Conservation (phyloP, 2,329 filamentous ascomycete genomes). For the Penicillium psychrosexuale region DNA sequence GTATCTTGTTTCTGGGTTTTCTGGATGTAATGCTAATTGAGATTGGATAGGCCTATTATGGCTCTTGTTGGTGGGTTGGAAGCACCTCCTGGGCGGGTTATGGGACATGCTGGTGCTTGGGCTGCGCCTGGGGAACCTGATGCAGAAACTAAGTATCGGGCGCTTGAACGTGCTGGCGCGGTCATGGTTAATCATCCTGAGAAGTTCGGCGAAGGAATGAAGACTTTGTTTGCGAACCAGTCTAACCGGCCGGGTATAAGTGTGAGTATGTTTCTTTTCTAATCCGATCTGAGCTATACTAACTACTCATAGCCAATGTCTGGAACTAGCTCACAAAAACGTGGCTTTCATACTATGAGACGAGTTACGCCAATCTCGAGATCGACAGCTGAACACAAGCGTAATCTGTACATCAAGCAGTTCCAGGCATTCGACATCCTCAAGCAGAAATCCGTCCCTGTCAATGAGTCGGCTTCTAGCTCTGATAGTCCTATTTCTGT, state of each 20-base stretch:
- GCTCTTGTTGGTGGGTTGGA: slow-evolving; percentile 66
- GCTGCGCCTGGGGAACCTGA: slow-evolving; percentile 63
- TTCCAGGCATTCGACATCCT: slow-evolving; percentile 57
- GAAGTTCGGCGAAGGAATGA: slow-evolving; percentile 68
- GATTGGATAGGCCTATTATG: slow-evolving; percentile 61
- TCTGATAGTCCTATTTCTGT: slow-evolving; percentile 49
- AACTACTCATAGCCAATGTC: slow-evolving; percentile 21
- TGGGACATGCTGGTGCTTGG: slow-evolving; percentile 79
- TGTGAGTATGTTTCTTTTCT: slow-evolving; percentile 19
- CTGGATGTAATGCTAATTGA: slow-evolving; percentile 14
- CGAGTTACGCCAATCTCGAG: slow-evolving; percentile 22
- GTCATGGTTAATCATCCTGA: slow-evolving; percentile 73
- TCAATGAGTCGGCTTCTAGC: slow-evolving; percentile 37
- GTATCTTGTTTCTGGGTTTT: not conserved
- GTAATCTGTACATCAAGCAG: slow-evolving; percentile 56
- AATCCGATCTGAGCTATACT: not conserved
- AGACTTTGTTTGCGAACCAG: slow-evolving; percentile 52
- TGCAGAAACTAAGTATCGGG: slow-evolving; percentile 63
- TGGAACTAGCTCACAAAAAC: slow-evolving; percentile 39
- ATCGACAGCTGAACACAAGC: slow-evolving; percentile 2
- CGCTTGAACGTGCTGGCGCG: slow-evolving; percentile 64
- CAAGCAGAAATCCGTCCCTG: slow-evolving; percentile 48
- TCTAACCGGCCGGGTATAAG: no score
- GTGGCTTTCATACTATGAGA: slow-evolving; percentile 52
- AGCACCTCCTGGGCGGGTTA: slow-evolving; percentile 63